Evolutionary conservation across 371 early-diverging fungal genomes (phyloP).

Genomic region (Coemansia sp.): DNA sequence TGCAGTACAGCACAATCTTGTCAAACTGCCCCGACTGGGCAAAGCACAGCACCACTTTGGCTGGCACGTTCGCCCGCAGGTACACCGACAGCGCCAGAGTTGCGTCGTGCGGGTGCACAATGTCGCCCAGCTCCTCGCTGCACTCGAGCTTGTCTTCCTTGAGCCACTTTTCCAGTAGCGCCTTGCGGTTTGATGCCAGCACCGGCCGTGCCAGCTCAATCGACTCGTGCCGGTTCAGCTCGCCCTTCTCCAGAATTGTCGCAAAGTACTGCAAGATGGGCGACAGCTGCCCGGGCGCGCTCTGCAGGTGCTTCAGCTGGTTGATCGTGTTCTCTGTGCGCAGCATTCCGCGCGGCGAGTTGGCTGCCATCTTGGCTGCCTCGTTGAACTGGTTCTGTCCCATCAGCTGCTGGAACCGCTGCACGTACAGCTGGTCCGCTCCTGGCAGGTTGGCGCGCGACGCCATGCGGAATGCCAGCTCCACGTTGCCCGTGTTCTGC

Average conservation of each 20-base stretch:
- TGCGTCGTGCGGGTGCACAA: conserved; percentile 88
- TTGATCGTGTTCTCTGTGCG: conserved; percentile 95
- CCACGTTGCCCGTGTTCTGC: conserved; percentile 77
- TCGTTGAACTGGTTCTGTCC: conserved; percentile 77
- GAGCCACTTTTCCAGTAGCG: conserved; percentile 95
- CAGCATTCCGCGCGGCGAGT: conserved; percentile 92
- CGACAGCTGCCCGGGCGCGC: conserved; percentile 77
- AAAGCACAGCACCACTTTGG: conserved; percentile 86
- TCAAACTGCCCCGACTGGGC: conserved; percentile 94
- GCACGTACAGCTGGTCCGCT: conserved; percentile 88
- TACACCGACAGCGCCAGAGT: conserved; percentile 94
- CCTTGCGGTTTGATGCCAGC: conserved; percentile 86
- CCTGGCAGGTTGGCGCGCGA: conserved; percentile 91
- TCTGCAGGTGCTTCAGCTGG: conserved; percentile 84
- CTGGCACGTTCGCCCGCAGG: conserved; percentile 87
- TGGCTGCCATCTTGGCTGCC: conserved; percentile 96
- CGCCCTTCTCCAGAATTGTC: conserved; percentile 91
- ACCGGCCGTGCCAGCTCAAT: conserved; percentile 93
- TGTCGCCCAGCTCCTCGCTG: conserved; percentile 97
- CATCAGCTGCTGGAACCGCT: conserved; percentile 85
- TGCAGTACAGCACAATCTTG: conserved; percentile 93
- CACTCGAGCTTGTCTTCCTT: conserved; percentile 97
- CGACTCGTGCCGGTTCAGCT: conserved; percentile 91
- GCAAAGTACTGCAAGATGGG: conserved; percentile 98
- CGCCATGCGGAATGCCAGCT: conserved; percentile 88